These are phyloP conservation scores for Vaccinium corymbosum DNA, from an alignment of 148 eudicot species.

Conservation along the genomic window DNA sequence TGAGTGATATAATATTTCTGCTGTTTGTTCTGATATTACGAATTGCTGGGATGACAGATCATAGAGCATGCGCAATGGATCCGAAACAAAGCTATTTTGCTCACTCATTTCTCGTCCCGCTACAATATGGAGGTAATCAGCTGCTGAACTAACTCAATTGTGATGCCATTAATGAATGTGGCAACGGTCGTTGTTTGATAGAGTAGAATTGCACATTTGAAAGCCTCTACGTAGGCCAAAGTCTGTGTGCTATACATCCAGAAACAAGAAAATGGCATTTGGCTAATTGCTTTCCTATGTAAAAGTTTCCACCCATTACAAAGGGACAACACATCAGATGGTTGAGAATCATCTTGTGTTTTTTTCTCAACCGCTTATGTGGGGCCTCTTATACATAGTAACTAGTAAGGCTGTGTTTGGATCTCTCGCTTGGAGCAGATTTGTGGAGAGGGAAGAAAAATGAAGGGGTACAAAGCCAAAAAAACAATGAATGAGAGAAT, in stretches of 20 bases:
- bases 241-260: background rate
- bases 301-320: background rate
- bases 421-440: background rate
- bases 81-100: constrained; percentile 61
- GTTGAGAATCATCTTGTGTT: background rate
- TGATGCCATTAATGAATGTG: background rate
- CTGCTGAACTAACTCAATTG: constrained; percentile 11
- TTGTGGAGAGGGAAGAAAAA: background rate
- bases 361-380: background rate
- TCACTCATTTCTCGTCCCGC: constrained; percentile 95
- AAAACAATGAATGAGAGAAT: too few species aligned
- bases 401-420: background rate
- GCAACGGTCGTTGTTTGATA: background rate
- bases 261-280: background rate
- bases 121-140: constrained; percentile 71
- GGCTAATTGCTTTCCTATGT: background rate
- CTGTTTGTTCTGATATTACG: background rate
- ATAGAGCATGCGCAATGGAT: constrained; percentile 85
- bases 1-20: background rate
- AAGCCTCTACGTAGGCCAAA: background rate
- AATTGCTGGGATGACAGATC: constrained; percentile 48
- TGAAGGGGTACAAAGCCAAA: background rate
- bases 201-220: background rate
- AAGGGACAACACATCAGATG: background rate
- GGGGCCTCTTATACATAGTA: background rate